These are phyloP conservation scores for Deinandra increscens DNA, from an alignment of 129 eudicot genomes.

Conservation along the genomic window DNA sequence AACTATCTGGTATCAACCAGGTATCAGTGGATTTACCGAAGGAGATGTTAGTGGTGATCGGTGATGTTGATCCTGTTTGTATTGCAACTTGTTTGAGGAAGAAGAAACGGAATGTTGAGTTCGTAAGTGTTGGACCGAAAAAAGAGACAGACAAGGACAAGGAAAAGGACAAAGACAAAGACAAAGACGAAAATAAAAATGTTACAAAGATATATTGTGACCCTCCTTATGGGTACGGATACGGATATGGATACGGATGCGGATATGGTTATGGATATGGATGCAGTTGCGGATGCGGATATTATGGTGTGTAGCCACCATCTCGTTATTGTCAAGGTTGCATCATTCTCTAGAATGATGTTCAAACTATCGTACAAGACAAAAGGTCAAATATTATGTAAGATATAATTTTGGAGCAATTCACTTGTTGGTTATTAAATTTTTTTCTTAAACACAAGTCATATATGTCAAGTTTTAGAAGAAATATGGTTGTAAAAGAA, in stretches of 20 bases:
- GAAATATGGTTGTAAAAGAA: too few species aligned
- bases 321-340: constrained; percentile 16
- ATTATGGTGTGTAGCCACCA: background rate
- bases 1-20: constrained; percentile 26
- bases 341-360: constrained; percentile 18
- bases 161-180: too few species aligned
- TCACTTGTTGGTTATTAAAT: background rate
- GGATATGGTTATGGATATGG: background rate
- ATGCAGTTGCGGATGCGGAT: too few species aligned
- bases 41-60: constrained; percentile 29
- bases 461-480: too few species aligned
- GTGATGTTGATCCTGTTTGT: constrained; percentile 35
- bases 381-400: background rate
- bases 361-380: background rate
- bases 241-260: too few species aligned
- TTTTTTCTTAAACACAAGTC: too few species aligned
- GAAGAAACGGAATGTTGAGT: constrained; percentile 20
- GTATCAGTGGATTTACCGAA: constrained; percentile 27
- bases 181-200: background rate
- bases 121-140: constrained; percentile 28
- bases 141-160: constrained; percentile 9
- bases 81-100: constrained; percentile 35
- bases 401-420: background rate
- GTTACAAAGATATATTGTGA: constrained; percentile 9
- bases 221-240: constrained; percentile 9